Percentiles rank a stretch among this genome's conserved stretches.
These are phyloP conservation scores for Paulownia fortunei DNA, from an alignment of 257 asterid genomes.

Conservation along the genomic window DNA sequence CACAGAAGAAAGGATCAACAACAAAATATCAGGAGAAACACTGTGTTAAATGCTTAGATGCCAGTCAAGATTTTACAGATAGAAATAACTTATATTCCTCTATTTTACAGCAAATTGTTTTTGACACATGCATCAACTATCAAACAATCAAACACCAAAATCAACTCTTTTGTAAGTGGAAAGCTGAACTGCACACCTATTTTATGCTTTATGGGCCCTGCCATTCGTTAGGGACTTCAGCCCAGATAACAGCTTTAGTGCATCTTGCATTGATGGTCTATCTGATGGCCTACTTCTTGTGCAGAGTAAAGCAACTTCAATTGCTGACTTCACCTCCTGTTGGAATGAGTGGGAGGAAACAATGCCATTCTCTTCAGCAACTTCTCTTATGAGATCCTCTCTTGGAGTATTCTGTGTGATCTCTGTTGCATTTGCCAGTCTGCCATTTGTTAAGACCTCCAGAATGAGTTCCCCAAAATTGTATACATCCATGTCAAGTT, in stretches of 20 bases:
- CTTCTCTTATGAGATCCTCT: slow-evolving; percentile 62
- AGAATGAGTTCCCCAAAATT: slow-evolving; percentile 73
- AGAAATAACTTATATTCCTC: slow-evolving; percentile 12
- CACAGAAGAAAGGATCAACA: neutral
- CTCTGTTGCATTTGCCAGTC: slow-evolving; percentile 42
- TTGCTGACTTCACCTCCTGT: slow-evolving; percentile 48
- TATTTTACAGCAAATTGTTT: slow-evolving; percentile 36
- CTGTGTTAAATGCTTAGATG: neutral
- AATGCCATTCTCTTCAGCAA: slow-evolving; percentile 50
- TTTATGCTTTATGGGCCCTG: slow-evolving; percentile 20
- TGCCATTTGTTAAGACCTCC: slow-evolving; percentile 67
- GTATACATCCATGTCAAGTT: slow-evolving; percentile 68
- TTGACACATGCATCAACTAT: slow-evolving; percentile 21
- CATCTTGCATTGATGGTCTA: slow-evolving; percentile 77
- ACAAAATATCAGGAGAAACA: neutral
- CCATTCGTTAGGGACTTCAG: slow-evolving; percentile 38
- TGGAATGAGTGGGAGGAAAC: slow-evolving; percentile 38
- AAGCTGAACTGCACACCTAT: slow-evolving; percentile 25
- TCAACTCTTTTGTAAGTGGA: slow-evolving; percentile 8
- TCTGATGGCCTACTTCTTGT: slow-evolving; percentile 64
- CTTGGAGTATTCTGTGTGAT: slow-evolving; percentile 35
- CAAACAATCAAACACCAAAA: slow-evolving; percentile 36
- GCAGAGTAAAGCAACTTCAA: slow-evolving; percentile 81
- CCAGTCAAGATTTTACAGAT: slow-evolving; percentile 22
- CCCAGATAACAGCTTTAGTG: slow-evolving; percentile 52